Base-by-base conservation (phyloP, 2,329 filamentous ascomycete species). In the Colletotrichum lupini region DNA sequence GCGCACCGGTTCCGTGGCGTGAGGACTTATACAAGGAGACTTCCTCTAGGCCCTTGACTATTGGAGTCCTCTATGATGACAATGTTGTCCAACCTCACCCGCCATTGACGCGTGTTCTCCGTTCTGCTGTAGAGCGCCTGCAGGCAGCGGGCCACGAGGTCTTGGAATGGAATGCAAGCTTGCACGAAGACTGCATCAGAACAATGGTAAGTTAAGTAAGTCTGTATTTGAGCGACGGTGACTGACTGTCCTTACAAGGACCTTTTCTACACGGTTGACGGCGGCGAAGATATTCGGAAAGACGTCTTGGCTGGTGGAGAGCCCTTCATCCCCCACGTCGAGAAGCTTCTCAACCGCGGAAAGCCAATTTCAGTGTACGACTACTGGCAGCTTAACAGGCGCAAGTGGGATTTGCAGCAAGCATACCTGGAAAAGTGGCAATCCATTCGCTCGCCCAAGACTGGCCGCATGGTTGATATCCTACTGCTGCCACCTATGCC, bases 301-400 rank as follows among this genome's bases (percentile, higher is more conserved):
- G 89, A 89, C 35, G 81, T 93, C 0, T 77, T 79, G 5, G 83
- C 81, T 1, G 89, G 86, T 1, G 90, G 91, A 1, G 91, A 93
- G 68, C 90, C 91, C 0, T 87, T 86, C 53, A 86, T 92, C 4
- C 87, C 88, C 0, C 88, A 91, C 67, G 90, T 93, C 0, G 84
- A 91, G 76, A 84, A 82, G 0, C 83, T 93, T 6, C 79, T 92
- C 16, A 88, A 88, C 64, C 83, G 84, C 0, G 87, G 84, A 2
- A 75, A 84, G 12, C 78, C 89, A 1, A 89, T 92, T 16, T 91
- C 89, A 0, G 89, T 92, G 0, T 92, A 89, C 70, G 84, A 91
- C 5, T 93, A 93, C 80, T 93, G 91, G 91, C 90, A 92, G 76
- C 83, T 93, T 7, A 92, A 92, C 80, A 88, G 83, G 73, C 83